Evolutionary conservation across 345 rosid genomes (phyloP).

Genomic region (Sisymbrium altissimum): DNA sequence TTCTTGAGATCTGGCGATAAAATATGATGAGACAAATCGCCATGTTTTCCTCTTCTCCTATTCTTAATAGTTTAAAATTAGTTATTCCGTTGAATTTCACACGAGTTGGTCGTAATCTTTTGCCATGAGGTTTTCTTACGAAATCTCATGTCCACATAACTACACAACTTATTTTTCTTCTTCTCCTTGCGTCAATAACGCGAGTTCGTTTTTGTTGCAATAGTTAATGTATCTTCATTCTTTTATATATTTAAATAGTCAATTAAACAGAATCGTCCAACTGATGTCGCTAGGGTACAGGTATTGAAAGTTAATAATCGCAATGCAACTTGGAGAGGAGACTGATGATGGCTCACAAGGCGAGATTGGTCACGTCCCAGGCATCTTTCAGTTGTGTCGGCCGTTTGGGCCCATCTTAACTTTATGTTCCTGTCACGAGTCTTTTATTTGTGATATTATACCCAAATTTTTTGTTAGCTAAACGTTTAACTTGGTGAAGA

Average conservation of each 20-base stretch:
- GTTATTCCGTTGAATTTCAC: constrained; percentile 23
- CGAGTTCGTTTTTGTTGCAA: not conserved
- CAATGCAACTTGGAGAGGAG: not conserved
- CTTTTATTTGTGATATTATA: not conserved
- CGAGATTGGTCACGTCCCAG: constrained; percentile 21
- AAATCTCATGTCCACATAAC: not conserved
- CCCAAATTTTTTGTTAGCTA: too few species aligned
- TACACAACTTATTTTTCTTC: not conserved
- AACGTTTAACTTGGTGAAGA: too few species aligned
- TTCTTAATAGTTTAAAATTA: constrained; percentile 11
- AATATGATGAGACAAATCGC: too few species aligned
- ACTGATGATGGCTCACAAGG: not conserved
- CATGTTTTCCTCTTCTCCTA: not conserved
- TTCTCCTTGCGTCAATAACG: not conserved
- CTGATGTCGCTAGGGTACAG: not conserved
- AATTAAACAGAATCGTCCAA: not conserved
- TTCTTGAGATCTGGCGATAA: too few species aligned
- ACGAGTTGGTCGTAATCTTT: not conserved
- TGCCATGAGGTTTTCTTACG: not conserved
- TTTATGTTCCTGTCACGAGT: constrained; percentile 10
- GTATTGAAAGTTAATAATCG: not conserved
- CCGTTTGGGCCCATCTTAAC: not conserved
- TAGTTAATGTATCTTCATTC: not conserved
- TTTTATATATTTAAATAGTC: not conserved
- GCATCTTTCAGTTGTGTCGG: constrained; percentile 30